A percentile compares a stretch with the other conserved stretches of the same genome.
phyloP scores from a whole-genome alignment of 225 moss, liverwort and hornwort species.

The Ulota crispa region DNA sequence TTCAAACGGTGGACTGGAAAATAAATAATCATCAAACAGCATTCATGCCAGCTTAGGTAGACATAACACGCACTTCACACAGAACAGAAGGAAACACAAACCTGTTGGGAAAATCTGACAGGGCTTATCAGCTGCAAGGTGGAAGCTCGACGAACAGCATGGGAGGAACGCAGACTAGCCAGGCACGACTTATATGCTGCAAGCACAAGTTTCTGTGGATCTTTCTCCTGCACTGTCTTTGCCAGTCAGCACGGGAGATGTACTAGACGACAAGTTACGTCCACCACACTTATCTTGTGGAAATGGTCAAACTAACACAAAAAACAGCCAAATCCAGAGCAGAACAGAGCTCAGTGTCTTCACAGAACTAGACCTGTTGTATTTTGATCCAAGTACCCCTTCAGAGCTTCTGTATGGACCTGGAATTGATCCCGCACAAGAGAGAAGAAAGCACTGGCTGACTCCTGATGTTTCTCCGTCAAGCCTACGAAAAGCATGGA shows the following conservation, averaged over 20 bases:
- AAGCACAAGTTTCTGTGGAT: constrained; percentile 40
- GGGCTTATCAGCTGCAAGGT: constrained; percentile 62
- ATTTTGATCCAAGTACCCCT: constrained; percentile 34
- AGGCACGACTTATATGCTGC: constrained; percentile 53
- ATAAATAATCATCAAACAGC: background rate
- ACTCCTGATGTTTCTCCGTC: constrained; percentile 67
- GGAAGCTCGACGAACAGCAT: constrained; percentile 49
- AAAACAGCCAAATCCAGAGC: constrained; percentile 8
- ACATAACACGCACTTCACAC: background rate
- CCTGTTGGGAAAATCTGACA: constrained; percentile 58
- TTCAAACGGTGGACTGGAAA: constrained; percentile 9
- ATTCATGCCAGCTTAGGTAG: constrained; percentile 1
- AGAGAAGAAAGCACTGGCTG: constrained; percentile 46
- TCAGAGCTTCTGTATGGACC: constrained; percentile 38
- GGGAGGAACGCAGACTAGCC: constrained; percentile 45
- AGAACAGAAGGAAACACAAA: constrained; percentile 20
- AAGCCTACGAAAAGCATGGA: constrained; percentile 66
- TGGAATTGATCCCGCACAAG: constrained; percentile 52
- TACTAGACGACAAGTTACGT: background rate
- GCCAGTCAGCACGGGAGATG: constrained; percentile 41
- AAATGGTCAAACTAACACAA: constrained; percentile 1
- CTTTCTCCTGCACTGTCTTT: constrained; percentile 63
- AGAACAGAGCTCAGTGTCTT: constrained; percentile 3
- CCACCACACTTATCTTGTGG: background rate
- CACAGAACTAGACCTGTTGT: constrained; percentile 42